phyloP scores from a whole-genome alignment of 768 basidiomycete genomes.

The Lactarius pseudohatsudake region DNA sequence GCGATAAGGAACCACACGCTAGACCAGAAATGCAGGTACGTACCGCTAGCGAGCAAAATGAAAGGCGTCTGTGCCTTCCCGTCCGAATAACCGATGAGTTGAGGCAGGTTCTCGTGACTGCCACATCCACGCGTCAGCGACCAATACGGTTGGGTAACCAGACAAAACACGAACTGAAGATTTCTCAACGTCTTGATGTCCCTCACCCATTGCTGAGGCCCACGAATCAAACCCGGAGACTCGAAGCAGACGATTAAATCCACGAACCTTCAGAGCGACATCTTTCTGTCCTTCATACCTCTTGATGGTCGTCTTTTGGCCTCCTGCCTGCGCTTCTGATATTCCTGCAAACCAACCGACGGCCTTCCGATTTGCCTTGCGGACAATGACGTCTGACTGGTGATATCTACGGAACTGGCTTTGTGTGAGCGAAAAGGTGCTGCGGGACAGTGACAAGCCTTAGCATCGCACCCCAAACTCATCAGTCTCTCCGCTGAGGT shows the following conservation, averaged over 20 bases:
- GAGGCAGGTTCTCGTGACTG: constrained; percentile 54
- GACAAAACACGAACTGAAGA: constrained; percentile 42
- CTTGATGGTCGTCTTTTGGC: constrained; percentile 44
- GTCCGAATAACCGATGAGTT: constrained; percentile 51
- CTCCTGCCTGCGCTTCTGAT: constrained; percentile 42
- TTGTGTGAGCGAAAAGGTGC: background rate
- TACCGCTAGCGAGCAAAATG: constrained; percentile 52
- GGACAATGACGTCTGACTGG: constrained; percentile 47
- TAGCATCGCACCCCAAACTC: constrained; percentile 23
- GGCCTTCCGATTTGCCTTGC: constrained; percentile 31
- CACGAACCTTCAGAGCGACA: constrained; percentile 37
- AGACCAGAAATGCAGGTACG: background rate
- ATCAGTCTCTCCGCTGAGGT: constrained; percentile 16
- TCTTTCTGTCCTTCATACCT: constrained; percentile 43
- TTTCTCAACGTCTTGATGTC: constrained; percentile 53
- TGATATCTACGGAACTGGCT: constrained; percentile 50
- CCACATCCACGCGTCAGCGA: background rate
- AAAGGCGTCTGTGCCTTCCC: constrained; percentile 48
- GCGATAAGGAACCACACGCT: background rate
- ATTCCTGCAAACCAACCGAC: constrained; percentile 50
- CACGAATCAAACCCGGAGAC: background rate
- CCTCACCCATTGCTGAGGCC: constrained; percentile 45
- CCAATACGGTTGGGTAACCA: background rate
- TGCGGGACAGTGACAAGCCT: background rate
- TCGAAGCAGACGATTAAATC: background rate